Evolutionary conservation across 768 basidiomycete genomes (phyloP).

Genomic region (Zangia roseola): DNA sequence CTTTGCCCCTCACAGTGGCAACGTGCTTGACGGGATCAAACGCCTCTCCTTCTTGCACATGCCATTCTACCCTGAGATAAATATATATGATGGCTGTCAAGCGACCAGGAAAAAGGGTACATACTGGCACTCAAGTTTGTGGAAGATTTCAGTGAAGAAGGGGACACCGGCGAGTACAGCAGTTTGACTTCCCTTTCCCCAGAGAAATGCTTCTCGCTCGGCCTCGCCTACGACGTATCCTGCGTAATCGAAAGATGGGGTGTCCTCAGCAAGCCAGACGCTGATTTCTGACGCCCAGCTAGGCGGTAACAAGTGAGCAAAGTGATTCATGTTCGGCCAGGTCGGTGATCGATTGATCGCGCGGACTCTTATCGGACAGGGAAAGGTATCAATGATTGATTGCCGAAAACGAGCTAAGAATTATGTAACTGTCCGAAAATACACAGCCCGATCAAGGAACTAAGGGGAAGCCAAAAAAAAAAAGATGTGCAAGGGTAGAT

Average conservation of each 20-base stretch:
- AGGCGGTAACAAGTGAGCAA: constrained; percentile 81
- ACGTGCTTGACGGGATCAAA: constrained; percentile 82
- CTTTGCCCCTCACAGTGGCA: constrained; percentile 90
- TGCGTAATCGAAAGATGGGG: constrained; percentile 94
- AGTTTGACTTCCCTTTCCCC: constrained; percentile 81
- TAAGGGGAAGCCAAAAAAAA: not conserved
- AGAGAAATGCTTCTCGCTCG: constrained; percentile 78
- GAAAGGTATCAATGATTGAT: too few relatives aligned
- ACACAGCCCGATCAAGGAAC: not conserved
- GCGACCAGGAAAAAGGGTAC: constrained; percentile 32
- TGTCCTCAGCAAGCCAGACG: constrained; percentile 89
- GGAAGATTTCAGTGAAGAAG: constrained; percentile 92
- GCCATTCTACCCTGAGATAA: constrained; percentile 83
- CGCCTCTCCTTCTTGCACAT: constrained; percentile 77
- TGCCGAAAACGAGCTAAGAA: not conserved
- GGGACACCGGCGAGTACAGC: constrained; percentile 91
- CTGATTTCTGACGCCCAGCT: constrained; percentile 85
- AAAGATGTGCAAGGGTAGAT: not conserved
- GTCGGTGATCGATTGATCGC: too few relatives aligned
- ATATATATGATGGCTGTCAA: not conserved
- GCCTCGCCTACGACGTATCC: constrained; percentile 96
- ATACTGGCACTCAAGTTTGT: constrained; percentile 85
- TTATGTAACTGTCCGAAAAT: not conserved
- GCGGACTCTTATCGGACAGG: too few relatives aligned
- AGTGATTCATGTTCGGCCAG: constrained; percentile 22